Evolutionary conservation across 2,329 filamentous ascomycete genomes (phyloP).

Genomic region (Myriosclerotinia scirpicola): DNA sequence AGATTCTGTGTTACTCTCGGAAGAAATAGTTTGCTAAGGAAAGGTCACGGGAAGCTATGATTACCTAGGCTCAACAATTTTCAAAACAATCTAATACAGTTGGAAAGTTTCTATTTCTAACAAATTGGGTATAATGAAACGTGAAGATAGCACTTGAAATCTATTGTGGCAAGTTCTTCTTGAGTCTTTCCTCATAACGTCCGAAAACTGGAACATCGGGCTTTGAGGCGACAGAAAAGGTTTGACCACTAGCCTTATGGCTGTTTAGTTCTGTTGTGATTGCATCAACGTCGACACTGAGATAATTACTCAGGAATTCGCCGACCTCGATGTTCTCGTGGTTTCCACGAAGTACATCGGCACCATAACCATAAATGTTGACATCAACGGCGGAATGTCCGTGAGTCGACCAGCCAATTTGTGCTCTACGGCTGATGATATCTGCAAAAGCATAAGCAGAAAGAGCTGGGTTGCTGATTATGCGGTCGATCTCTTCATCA

Average conservation of each 20-base stretch:
- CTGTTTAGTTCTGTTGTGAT: constrained; percentile 65
- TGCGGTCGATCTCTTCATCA: constrained; percentile 65
- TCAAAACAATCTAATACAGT: not conserved
- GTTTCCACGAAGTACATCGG: constrained; percentile 72
- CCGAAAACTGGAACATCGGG: constrained; percentile 14
- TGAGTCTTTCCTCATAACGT: constrained; percentile 20
- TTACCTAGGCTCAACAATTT: not conserved
- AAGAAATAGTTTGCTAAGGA: constrained; percentile 24
- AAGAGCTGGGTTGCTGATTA: constrained; percentile 59
- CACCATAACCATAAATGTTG: constrained; percentile 82
- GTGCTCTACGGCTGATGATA: constrained; percentile 83
- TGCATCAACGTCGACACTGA: constrained; percentile 74
- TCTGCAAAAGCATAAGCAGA: constrained; percentile 67
- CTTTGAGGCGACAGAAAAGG: not conserved
- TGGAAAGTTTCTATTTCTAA: constrained; percentile 7
- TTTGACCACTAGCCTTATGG: constrained; percentile 16
- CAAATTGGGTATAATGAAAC: constrained; percentile 9
- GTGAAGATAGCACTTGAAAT: not conserved
- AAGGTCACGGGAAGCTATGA: constrained; percentile 11
- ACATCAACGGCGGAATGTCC: constrained; percentile 94
- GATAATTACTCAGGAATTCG: constrained; percentile 73
- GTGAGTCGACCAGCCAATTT: constrained; percentile 92
- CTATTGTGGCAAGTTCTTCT: constrained; percentile 24
- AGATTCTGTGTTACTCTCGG: constrained; percentile 19
- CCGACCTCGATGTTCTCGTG: constrained; percentile 95